These are phyloP conservation scores for Thielaviopsis populi DNA, from an alignment of 2,329 filamentous ascomycete genomes.

Conservation along the genomic window DNA sequence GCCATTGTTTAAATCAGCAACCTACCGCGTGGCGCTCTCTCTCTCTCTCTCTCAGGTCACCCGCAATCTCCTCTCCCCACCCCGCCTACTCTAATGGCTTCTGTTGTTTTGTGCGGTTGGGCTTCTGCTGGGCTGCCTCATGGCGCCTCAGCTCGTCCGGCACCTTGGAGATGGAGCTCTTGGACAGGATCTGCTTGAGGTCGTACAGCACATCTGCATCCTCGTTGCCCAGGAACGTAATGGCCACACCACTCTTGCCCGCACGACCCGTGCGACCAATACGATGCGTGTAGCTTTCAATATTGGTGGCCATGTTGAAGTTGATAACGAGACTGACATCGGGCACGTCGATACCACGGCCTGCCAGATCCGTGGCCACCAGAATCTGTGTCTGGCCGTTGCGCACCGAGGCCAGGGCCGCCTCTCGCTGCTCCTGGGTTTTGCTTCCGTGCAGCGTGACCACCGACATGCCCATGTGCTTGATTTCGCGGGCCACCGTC, in stretches of 20 bases:
- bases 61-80: neutral
- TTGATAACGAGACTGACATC: constrained; percentile 92
- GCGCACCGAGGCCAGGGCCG: constrained; percentile 72
- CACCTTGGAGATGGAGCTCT: constrained; percentile 74
- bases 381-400: constrained; percentile 70
- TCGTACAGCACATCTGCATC: constrained; percentile 87
- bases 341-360: constrained; percentile 91
- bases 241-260: constrained; percentile 88
- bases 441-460: constrained; percentile 92
- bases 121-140: constrained; percentile 79
- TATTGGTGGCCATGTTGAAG: constrained; percentile 93
- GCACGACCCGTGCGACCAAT: constrained; percentile 95
- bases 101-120: constrained; percentile 27
- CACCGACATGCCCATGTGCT: constrained; percentile 76
- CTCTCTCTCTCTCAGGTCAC: neutral
- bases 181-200: constrained; percentile 85
- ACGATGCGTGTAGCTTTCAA: constrained; percentile 93
- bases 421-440: constrained; percentile 94
- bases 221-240: constrained; percentile 87
- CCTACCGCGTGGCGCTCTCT: neutral
- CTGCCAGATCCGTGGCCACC: constrained; percentile 88
- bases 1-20: neutral
- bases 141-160: constrained; percentile 84
- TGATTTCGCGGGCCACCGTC: constrained; percentile 84
- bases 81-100: constrained; percentile 13